These are phyloP conservation scores for Ogataea thermomethanolica DNA, from an alignment of 805 yeast species.

Conservation along the genomic window DNA sequence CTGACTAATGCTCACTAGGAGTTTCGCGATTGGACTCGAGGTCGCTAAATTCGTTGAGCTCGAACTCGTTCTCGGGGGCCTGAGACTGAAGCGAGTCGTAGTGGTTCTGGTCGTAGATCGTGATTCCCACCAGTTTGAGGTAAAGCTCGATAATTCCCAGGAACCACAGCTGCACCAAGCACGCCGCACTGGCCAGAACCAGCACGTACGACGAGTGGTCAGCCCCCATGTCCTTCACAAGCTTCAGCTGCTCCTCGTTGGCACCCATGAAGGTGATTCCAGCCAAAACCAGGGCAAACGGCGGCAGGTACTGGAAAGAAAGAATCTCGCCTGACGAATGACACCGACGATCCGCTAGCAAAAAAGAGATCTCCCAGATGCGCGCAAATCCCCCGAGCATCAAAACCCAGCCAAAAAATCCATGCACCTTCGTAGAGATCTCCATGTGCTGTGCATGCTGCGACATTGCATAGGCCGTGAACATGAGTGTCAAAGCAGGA, in stretches of 20 bases:
- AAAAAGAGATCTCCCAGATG: conserved; percentile 73
- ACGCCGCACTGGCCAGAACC: conserved; percentile 68
- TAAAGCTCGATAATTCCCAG: conserved; percentile 58
- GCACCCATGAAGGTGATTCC: conserved; percentile 92
- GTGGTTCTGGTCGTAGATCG: conserved; percentile 12
- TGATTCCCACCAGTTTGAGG: conserved; percentile 38
- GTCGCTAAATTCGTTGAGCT: conserved; percentile 29
- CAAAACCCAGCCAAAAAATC: conserved; percentile 76
- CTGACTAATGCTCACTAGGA: conserved; percentile 14
- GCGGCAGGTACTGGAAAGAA: conserved; percentile 84
- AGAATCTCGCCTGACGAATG: conserved; percentile 43
- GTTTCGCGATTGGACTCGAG: conserved; percentile 20
- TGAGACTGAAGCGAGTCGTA: conserved; percentile 13
- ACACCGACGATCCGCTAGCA: conserved; percentile 58
- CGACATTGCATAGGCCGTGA: conserved; percentile 94
- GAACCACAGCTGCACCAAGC: conserved; percentile 65
- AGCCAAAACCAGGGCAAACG: conserved; percentile 71
- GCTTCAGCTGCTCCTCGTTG: conserved; percentile 76
- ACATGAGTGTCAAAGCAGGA: conserved; percentile 77
- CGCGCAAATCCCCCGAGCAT: conserved; percentile 76
- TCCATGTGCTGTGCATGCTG: conserved; percentile 75
- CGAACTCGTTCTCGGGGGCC: conserved; percentile 19
- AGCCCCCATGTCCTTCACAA: conserved; percentile 71
- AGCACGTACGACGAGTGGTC: conserved; percentile 83
- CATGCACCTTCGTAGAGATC: conserved; percentile 84